Evolutionary conservation across 441 rosid genomes (phyloP).

Genomic region (Raphanus hybrid): DNA sequence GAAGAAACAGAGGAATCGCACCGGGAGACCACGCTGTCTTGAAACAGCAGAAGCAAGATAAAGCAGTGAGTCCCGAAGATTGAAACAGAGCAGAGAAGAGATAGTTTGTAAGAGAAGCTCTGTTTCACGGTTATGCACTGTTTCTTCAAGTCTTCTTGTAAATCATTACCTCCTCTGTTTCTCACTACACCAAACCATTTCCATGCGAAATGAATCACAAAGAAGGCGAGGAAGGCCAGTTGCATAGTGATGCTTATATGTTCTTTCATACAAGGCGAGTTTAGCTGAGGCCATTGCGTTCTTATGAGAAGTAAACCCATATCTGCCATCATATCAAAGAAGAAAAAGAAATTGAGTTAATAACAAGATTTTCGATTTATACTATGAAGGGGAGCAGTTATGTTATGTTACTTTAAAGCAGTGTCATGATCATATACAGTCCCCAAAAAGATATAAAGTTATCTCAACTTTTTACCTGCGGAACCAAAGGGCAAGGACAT

Average conservation of each 20-base stretch:
- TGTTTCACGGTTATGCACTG: conserved; percentile 38
- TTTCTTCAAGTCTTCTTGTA: conserved; percentile 43
- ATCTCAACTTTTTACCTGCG: conserved; percentile 18
- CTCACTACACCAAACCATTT: conserved; percentile 39
- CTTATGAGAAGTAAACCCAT: conserved; percentile 16
- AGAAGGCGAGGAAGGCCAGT: conserved; percentile 56
- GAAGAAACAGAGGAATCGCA: conserved; percentile 55
- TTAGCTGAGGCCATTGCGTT: conserved; percentile 48
- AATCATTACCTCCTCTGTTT: conserved; percentile 40
- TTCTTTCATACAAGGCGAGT: conserved; percentile 69
- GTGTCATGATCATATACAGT: conserved; percentile 15
- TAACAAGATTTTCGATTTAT: neutral
- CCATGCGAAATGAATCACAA: conserved; percentile 42
- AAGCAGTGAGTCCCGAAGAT: conserved; percentile 56
- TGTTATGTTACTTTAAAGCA: neutral
- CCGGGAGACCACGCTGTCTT: conserved; percentile 30
- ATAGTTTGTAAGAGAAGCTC: conserved; percentile 56
- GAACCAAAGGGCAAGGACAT: conserved; percentile 29
- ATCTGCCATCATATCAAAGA: conserved; percentile 12
- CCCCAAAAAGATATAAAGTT: neutral
- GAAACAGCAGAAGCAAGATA: conserved; percentile 52
- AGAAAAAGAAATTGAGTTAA: neutral
- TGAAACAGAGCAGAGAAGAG: conserved; percentile 52
- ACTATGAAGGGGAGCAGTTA: neutral
- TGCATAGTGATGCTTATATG: conserved; percentile 54